phyloP scores from a whole-genome alignment of 768 basidiomycete genomes.

The Leccinum barrowsii region DNA sequence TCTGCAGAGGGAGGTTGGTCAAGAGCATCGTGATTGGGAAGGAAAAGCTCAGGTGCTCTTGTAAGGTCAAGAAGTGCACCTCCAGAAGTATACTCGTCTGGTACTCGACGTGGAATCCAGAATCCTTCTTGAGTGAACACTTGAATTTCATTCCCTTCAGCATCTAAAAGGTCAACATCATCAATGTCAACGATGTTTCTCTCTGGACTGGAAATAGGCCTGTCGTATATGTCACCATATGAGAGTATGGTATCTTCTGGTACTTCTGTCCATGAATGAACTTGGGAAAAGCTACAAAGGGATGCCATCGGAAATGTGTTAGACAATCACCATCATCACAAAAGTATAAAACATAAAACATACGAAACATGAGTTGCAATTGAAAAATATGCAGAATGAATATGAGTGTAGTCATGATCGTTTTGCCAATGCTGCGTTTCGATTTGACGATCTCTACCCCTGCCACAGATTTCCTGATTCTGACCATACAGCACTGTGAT shows the following conservation, averaged over 20 bases:
- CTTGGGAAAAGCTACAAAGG: neutral
- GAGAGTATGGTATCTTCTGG: neutral
- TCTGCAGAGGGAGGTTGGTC: neutral
- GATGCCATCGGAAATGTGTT: too few species aligned
- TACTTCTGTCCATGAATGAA: neutral
- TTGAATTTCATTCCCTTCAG: neutral
- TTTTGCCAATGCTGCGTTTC: neutral
- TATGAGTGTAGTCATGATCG: neutral
- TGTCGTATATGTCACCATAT: neutral
- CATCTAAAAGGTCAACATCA: neutral
- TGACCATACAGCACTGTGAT: neutral
- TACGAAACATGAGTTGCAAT: neutral
- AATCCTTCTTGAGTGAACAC: neutral
- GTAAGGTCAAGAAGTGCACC: neutral
- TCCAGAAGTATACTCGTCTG: neutral
- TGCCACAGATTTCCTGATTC: neutral
- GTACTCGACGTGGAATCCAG: neutral
- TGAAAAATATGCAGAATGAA: neutral
- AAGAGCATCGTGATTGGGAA: neutral
- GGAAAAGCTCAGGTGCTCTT: neutral
- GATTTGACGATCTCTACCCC: neutral
- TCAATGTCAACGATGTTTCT: neutral
- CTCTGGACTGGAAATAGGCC: neutral
- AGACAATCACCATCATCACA: too few species aligned
- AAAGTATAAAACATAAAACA: too few species aligned